Percentiles rank a stretch among this genome's conserved stretches.
phyloP scores from a whole-genome alignment of 306 rosid species.

The Mucuna pruriens region DNA sequence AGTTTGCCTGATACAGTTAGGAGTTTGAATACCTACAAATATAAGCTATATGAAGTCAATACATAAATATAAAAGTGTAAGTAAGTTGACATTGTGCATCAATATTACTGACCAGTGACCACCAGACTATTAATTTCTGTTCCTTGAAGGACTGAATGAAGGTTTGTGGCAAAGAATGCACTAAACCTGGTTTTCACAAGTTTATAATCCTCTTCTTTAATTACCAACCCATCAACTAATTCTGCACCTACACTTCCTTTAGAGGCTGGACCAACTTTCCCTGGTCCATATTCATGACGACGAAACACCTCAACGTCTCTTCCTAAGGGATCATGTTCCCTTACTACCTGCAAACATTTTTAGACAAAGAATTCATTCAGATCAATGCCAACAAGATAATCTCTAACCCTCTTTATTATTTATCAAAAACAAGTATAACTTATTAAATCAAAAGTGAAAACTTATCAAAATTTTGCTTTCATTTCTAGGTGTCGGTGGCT shows the following conservation, averaged over 20 bases:
- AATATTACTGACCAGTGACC: conserved; percentile 61
- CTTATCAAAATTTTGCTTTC: too few relatives aligned
- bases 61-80: conserved; percentile 17
- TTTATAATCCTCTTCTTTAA: conserved; percentile 83
- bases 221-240: conserved; percentile 73
- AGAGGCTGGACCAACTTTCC: conserved; percentile 54
- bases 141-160: conserved; percentile 72
- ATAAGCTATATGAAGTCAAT: conserved; percentile 6
- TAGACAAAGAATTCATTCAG: too few relatives aligned
- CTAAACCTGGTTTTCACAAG: conserved; percentile 88
- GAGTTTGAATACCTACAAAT: conserved; percentile 84
- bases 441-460: too few relatives aligned
- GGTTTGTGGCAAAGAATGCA: conserved; percentile 86
- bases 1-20: conserved; percentile 94
- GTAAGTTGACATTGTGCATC: conserved; percentile 52
- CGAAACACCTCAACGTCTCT: conserved; percentile 91
- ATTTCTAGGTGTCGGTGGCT: too few relatives aligned
- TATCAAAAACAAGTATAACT: too few relatives aligned
- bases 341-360: conserved; percentile 91
- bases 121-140: conserved; percentile 64
- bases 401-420: too few relatives aligned
- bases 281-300: conserved; percentile 56
- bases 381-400: too few relatives aligned
- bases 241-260: conserved; percentile 79
- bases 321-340: conserved; percentile 82